Percentiles rank a stretch among this genome's conserved stretches.
Conservation (phyloP, 768 basidiomycete species). For the Agaricus subrufescens region DNA sequence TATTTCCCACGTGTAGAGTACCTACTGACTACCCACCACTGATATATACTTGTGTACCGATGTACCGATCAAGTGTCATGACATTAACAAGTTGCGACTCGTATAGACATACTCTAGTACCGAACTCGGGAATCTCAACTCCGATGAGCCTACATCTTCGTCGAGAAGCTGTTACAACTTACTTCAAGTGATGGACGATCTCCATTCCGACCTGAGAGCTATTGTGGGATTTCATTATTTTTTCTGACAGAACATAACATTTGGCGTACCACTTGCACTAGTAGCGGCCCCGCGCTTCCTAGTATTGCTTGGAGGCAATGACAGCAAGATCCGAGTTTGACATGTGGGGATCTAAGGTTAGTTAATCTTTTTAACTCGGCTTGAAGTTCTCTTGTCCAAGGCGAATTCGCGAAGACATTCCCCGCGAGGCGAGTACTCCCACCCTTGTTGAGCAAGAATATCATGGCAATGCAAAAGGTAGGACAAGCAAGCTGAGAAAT, state of each 20-base stretch:
- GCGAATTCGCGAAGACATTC: slow-evolving; percentile 24
- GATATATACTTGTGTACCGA: too few species aligned
- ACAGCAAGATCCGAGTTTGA: slow-evolving; percentile 17
- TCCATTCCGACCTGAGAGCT: background rate
- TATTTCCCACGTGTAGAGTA: too few species aligned
- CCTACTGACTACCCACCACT: background rate
- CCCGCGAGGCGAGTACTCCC: slow-evolving; percentile 2
- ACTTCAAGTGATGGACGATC: background rate
- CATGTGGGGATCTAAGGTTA: too few species aligned
- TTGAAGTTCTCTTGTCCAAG: slow-evolving; percentile 47
- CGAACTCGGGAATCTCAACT: background rate
- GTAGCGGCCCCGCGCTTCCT: slow-evolving; percentile 12
- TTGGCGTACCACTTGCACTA: slow-evolving; percentile 16
- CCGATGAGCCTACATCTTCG: background rate
- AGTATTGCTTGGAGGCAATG: slow-evolving; percentile 27
- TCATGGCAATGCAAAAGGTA: slow-evolving; percentile 45
- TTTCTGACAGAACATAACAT: background rate
- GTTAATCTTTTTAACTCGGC: slow-evolving; percentile 30
- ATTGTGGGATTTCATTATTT: background rate
- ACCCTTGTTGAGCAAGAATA: slow-evolving; percentile 20
- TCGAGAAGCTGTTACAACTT: background rate
- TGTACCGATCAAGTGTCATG: too few species aligned
- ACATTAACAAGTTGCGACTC: slow-evolving; percentile 1
- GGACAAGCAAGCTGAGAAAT: slow-evolving; percentile 47
- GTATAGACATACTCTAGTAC: background rate